Base-by-base conservation (phyloP, 306 rosid genomes). In the Astragalus membranaceus region DNA sequence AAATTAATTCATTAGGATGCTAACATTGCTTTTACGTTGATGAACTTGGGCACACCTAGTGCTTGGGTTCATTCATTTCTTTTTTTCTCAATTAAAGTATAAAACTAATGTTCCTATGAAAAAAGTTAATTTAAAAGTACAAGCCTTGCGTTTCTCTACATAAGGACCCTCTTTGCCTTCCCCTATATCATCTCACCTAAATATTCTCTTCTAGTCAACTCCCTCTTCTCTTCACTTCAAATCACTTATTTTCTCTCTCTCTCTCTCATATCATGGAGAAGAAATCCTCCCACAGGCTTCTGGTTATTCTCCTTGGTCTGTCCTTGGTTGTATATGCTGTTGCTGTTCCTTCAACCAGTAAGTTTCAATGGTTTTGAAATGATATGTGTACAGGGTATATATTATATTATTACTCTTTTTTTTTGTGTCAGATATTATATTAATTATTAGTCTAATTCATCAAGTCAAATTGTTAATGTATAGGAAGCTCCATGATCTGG, bases 341-440 rank as follows among this genome's bases (percentile, higher is more conserved):
- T 63, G 72, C 73, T 46, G 73, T 70, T 55, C 81, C 81, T 10
- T 61, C 73, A 44, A 70, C 81, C n/a, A 63, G 81, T 77, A 55
- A 55, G 81, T 77, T 71, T 70, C 73, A 60, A 41, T 32, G 58
- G 58, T 47, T 46, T 46, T 46, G 3, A 26, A 26, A 2, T 26
- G 39, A 35, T 35, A 35, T 0, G 39, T 35, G 8, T 35, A 35
- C 7, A 35, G 39, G 8, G 6, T 35, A 35, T 35, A 35, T 35
- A 35, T 5, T 5, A 35, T n/a, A n/a, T n/a, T n/a, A n/a, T n/a
- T n/a, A n/a, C n/a, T n/a, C n/a, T n/a, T n/a, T n/a, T n/a, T n/a
- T n/a, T n/a, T n/a, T n/a, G n/a, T n/a, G n/a, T n/a, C n/a, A n/a
- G n/a, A n/a, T n/a, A n/a, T n/a, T n/a, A n/a, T n/a, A n/a, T n/a